phyloP scores from a whole-genome alignment of 495 filamentous ascomycete genomes.

The Penicillium robsamsonii region DNA sequence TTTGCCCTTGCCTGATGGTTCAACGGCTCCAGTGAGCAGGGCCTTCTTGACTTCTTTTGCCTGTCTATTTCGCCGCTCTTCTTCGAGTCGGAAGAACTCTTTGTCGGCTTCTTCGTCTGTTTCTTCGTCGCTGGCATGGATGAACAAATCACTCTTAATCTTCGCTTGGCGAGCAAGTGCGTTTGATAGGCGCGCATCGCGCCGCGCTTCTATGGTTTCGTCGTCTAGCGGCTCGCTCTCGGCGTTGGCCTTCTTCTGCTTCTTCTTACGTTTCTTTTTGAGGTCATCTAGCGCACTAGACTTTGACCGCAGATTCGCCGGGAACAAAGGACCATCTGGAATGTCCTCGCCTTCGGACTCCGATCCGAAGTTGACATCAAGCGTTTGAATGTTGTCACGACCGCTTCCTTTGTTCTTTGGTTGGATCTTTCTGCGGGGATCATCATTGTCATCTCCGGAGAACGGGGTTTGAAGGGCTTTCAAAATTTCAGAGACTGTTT shows the following conservation, averaged over 20 bases:
- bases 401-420: slow-evolving; percentile 56
- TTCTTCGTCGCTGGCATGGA: slow-evolving; percentile 78
- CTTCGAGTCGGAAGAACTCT: slow-evolving; percentile 72
- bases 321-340: slow-evolving; percentile 68
- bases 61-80: slow-evolving; percentile 52
- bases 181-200: slow-evolving; percentile 52
- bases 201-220: slow-evolving; percentile 49
- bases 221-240: slow-evolving; percentile 48
- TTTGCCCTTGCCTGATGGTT: slow-evolving; percentile 38
- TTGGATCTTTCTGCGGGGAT: slow-evolving; percentile 73
- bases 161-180: slow-evolving; percentile 64
- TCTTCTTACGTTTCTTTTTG: slow-evolving; percentile 54
- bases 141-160: slow-evolving; percentile 81
- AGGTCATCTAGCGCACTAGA: slow-evolving; percentile 47
- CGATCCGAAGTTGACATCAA: slow-evolving; percentile 56
- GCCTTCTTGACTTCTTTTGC: slow-evolving; percentile 48
- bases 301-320: slow-evolving; percentile 49
- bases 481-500: slow-evolving; percentile 61
- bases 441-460: slow-evolving; percentile 64
- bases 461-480: slow-evolving; percentile 68
- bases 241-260: slow-evolving; percentile 30
- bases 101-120: slow-evolving; percentile 63
- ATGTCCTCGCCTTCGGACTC: slow-evolving; percentile 60
- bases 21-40: slow-evolving; percentile 52
- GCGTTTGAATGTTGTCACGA: slow-evolving; percentile 38